These are phyloP conservation scores for Citrus maxima DNA, from an alignment of 345 rosid species.

Conservation along the genomic window DNA sequence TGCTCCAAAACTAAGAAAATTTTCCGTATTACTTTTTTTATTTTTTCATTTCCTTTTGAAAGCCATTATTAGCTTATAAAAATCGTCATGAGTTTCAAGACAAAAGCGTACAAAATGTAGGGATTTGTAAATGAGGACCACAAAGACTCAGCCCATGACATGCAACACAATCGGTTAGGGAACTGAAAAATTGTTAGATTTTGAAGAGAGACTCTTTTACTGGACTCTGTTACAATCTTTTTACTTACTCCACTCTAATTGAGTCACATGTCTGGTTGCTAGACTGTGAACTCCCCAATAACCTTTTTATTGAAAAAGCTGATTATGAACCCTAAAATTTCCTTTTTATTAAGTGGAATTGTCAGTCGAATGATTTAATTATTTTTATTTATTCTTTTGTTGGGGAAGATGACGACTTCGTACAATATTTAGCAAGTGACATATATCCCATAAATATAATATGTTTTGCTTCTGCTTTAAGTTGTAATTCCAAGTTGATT, in stretches of 20 bases:
- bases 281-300: neutral
- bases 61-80: neutral
- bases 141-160: neutral
- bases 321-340: neutral
- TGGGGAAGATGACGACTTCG: too few species aligned
- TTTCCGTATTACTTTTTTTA: neutral
- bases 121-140: neutral
- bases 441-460: neutral
- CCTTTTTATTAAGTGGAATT: neutral
- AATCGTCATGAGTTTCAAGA: neutral
- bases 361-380: neutral
- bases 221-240: too few species aligned
- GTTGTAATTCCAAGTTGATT: neutral
- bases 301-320: neutral
- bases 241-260: neutral
- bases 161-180: too few species aligned
- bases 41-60: neutral
- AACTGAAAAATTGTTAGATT: too few species aligned
- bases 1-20: neutral
- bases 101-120: neutral
- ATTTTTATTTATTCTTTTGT: neutral
- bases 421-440: neutral
- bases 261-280: neutral
- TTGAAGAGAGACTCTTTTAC: too few species aligned
- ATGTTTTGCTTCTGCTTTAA: constrained; percentile 3